Conservation (phyloP, 345 rosid species). For the Capsella bursapastoris region DNA sequence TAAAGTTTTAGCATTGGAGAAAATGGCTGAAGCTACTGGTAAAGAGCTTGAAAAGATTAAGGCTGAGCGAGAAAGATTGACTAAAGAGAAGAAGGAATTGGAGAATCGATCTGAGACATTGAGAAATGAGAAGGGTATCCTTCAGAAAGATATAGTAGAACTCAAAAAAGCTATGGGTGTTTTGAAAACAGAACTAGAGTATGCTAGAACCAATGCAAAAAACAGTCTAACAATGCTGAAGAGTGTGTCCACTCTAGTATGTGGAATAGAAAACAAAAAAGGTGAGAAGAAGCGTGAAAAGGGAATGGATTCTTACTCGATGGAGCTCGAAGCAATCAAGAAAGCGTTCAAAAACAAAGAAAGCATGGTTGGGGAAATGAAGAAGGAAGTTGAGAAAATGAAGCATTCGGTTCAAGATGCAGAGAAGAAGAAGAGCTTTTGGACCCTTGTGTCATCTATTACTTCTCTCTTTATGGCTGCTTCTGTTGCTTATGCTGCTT, state of each 20-base stretch:
- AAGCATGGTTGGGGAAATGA: constrained; percentile 61
- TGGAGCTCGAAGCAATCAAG: constrained; percentile 65
- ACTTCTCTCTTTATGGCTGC: constrained; percentile 70
- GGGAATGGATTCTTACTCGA: constrained; percentile 48
- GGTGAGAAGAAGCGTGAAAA: constrained; percentile 41
- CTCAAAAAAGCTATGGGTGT: constrained; percentile 45
- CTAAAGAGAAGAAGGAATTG: constrained; percentile 50
- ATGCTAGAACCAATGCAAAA: constrained; percentile 44
- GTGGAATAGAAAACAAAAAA: constrained; percentile 44
- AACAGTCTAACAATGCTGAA: constrained; percentile 55
- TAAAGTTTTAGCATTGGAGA: constrained; percentile 53
- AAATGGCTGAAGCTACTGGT: constrained; percentile 40
- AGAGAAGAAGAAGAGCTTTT: constrained; percentile 62
- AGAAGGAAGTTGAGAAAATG: constrained; percentile 56
- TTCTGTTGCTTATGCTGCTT: constrained; percentile 65
- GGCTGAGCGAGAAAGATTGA: constrained; percentile 49
- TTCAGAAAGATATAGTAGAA: constrained; percentile 55
- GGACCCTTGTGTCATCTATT: constrained; percentile 76
- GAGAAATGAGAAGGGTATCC: constrained; percentile 51
- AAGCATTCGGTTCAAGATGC: constrained; percentile 58
- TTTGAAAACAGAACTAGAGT: constrained; percentile 57
- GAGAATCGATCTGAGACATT: constrained; percentile 45
- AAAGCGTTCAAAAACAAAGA: constrained; percentile 64
- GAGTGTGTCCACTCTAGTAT: constrained; percentile 55
- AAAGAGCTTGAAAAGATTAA: constrained; percentile 51